phyloP scores from a whole-genome alignment of 2,329 filamentous ascomycete genomes.

The Pseudogymnoascus sp. region DNA sequence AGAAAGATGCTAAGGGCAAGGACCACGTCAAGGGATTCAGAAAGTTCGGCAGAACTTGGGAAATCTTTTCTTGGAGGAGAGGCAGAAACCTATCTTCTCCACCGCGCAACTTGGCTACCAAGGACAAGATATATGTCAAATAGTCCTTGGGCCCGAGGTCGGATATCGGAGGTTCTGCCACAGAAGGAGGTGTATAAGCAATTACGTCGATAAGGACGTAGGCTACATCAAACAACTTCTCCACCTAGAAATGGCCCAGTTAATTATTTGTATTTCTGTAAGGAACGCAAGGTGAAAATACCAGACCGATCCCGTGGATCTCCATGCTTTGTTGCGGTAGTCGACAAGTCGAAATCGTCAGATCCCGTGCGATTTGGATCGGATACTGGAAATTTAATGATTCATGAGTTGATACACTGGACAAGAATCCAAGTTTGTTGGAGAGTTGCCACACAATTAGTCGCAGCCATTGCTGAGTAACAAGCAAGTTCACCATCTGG shows the following conservation, averaged over 20 bases:
- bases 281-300: neutral
- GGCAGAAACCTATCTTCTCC: conserved; percentile 2
- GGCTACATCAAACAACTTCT: neutral
- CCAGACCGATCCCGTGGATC: conserved; percentile 37
- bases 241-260: neutral
- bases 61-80: neutral
- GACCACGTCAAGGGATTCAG: neutral
- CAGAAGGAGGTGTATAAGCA: neutral
- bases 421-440: conserved; percentile 56
- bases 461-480: conserved; percentile 62
- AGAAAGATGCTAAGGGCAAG: neutral
- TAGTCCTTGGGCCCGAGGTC: neutral
- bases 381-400: conserved; percentile 55
- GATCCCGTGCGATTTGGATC: conserved; percentile 51
- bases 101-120: neutral
- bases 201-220: neutral
- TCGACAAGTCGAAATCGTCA: conserved; percentile 32
- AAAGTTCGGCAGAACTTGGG: neutral
- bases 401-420: conserved; percentile 46
- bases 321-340: conserved; percentile 36
- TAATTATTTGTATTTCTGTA: neutral
- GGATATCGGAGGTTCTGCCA: neutral
- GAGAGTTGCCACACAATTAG: conserved; percentile 66
- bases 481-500: conserved; percentile 59
- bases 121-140: neutral